These are phyloP conservation scores for Puccinia hordei DNA, from an alignment of 1,284 basidiomycete species.

Conservation along the genomic window DNA sequence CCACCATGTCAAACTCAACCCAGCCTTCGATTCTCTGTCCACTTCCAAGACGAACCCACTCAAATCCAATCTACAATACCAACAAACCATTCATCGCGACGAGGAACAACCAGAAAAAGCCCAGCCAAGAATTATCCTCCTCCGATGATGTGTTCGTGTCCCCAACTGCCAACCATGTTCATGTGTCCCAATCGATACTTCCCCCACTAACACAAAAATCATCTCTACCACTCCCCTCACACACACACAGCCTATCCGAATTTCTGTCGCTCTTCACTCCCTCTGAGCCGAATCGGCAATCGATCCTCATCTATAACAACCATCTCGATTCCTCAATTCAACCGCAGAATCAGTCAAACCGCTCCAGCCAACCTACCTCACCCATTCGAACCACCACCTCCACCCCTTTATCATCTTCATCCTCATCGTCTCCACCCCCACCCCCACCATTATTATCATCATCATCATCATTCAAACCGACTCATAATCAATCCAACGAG, in stretches of 20 bases:
- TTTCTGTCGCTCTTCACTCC: constrained; percentile 37
- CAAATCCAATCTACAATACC: background rate
- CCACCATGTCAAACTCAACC: background rate
- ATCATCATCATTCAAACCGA: background rate
- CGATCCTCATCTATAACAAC: constrained; percentile 10
- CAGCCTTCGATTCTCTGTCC: constrained; percentile 7
- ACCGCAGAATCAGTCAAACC: background rate
- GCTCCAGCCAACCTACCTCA: constrained; percentile 1
- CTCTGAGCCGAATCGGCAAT: background rate
- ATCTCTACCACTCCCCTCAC: background rate
- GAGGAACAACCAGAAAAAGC: background rate
- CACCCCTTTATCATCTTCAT: background rate
- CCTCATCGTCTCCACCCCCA: background rate
- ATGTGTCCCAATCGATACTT: too few relatives aligned
- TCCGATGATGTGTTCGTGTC: constrained; percentile 4
- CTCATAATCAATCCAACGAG: background rate
- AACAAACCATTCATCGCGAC: background rate
- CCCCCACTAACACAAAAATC: too few relatives aligned
- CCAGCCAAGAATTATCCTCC: background rate
- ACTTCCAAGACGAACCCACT: background rate
- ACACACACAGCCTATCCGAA: constrained; percentile 19
- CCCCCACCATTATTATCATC: background rate
- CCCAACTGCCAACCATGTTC: background rate
- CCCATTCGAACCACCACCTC: constrained; percentile 9
- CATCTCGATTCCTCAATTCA: background rate